phyloP scores from a whole-genome alignment of 306 rosid genomes.

The Ceratonia siliqua region DNA sequence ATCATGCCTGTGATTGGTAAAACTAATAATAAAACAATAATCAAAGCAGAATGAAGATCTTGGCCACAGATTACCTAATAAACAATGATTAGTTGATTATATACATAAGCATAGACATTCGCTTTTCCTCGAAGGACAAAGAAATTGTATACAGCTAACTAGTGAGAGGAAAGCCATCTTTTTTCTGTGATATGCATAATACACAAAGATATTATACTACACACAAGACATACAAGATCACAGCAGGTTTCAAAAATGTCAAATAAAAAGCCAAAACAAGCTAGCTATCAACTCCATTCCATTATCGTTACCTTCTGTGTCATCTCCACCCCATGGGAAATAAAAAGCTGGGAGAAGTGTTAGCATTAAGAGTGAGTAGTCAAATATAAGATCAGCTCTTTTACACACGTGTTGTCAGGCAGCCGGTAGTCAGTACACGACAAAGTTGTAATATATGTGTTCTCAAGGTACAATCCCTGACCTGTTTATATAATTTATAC shows the following conservation, averaged over 20 bases:
- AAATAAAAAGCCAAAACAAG: constrained; percentile 66
- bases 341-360: constrained; percentile 70
- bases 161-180: constrained; percentile 48
- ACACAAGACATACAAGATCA: constrained; percentile 56
- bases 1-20: constrained; percentile 31
- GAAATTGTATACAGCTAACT: constrained; percentile 72
- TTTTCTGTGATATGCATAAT: constrained; percentile 49
- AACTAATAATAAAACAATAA: constrained; percentile 5
- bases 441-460: constrained; percentile 72
- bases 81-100: constrained; percentile 70
- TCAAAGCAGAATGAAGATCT: constrained; percentile 39
- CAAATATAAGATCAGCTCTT: constrained; percentile 71
- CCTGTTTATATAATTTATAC: constrained; percentile 41
- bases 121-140: constrained; percentile 53
- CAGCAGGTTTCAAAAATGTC: constrained; percentile 54
- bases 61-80: constrained; percentile 44
- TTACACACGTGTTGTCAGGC: constrained; percentile 82
- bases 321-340: constrained; percentile 62
- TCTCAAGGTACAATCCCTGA: constrained; percentile 88
- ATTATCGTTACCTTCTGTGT: constrained; percentile 66
- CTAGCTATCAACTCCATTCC: constrained; percentile 63
- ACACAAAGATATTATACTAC: constrained; percentile 54
- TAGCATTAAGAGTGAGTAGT: constrained; percentile 79
- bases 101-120: constrained; percentile 67
- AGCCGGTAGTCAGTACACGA: constrained; percentile 56